Base-by-base conservation (phyloP, 2,329 filamentous ascomycete species). In the Diplodia intermedia region DNA sequence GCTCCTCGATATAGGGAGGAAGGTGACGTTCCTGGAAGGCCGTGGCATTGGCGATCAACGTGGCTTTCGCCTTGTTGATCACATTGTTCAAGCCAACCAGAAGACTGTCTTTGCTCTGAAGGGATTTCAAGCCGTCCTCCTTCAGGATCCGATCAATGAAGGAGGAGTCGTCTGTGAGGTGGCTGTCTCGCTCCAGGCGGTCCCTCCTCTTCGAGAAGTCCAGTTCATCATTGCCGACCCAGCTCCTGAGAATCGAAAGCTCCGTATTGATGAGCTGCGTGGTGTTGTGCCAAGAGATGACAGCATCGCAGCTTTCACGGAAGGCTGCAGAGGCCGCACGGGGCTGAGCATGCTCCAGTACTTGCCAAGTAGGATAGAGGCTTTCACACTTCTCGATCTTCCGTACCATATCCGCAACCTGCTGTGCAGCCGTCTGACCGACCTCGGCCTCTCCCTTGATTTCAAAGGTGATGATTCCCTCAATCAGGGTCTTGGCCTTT, bases 281-380 rank as follows among this genome's bases (percentile, higher is more conserved):
- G 63, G 94, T 97, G 79, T 98, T 99, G 83, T 97, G 91, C 95
- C 95, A 99, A 3, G 94, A 90, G 70, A 97, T 89, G 71, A 99
- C 90, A 60, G 94, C 91, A 76, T 97, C 91, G 75, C 91, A 95
- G 33, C 93, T 93, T 70, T 94, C 90, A 70, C 87, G 85, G 80
- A 94, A 99, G 36, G 89, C 86, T 36, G 88, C 85, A 1, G 93
- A 96, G 33, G 88, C 89, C 65, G 92, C 91, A 50, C 90, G 83
- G 29, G 92, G 91, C 77, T 97, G 91, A 26, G 90, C 91, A 2
- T 84, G 79, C 70, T 91, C 88, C 69, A 99, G 86, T 7, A 91
- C 87, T 69, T 88, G 85, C 76, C 90, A 89, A 1, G 93, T 95
- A 2, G 94, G 91, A 78, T 95, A 99, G 18, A 97, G 84, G 71